phyloP scores from a whole-genome alignment of 371 early-diverging fungal species.

The Syncephalis plumigaleata region DNA sequence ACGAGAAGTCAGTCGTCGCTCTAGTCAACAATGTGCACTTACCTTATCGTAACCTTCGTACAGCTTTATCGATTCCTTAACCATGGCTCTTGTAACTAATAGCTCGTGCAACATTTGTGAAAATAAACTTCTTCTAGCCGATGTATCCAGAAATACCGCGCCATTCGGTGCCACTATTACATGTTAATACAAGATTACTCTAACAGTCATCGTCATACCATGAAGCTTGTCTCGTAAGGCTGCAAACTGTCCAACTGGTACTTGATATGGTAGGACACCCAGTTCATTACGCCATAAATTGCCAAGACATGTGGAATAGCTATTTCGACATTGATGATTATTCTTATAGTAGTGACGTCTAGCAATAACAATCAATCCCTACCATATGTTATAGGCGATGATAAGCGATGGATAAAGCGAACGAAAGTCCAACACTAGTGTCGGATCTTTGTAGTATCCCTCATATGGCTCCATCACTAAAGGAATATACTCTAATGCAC shows the following conservation, averaged over 20 bases:
- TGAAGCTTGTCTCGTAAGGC: too few relatives aligned
- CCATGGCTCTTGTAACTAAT: slow-evolving; percentile 73
- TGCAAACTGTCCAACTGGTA: too few relatives aligned
- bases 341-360: not conserved
- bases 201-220: too few relatives aligned
- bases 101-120: slow-evolving; percentile 70
- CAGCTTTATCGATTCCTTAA: slow-evolving; percentile 66
- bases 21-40: slow-evolving; percentile 1
- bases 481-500: slow-evolving; percentile 67
- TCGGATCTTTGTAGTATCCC: slow-evolving; percentile 58
- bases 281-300: too few relatives aligned
- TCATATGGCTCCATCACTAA: slow-evolving; percentile 78
- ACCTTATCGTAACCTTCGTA: slow-evolving; percentile 38
- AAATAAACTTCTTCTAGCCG: slow-evolving; percentile 52
- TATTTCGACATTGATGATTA: slow-evolving; percentile 8
- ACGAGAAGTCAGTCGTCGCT: too few relatives aligned
- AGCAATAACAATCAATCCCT: slow-evolving; percentile 3
- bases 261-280: too few relatives aligned
- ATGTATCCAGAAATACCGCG: slow-evolving; percentile 56
- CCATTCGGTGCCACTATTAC: slow-evolving; percentile 64
- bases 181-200: slow-evolving; percentile 1
- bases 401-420: slow-evolving; percentile 84
- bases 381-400: slow-evolving; percentile 89
- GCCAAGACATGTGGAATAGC: slow-evolving; percentile 74
- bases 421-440: slow-evolving; percentile 81